These are phyloP conservation scores for Ambrosia hybrid DNA, from an alignment of 140 eudicot species.

Conservation along the genomic window DNA sequence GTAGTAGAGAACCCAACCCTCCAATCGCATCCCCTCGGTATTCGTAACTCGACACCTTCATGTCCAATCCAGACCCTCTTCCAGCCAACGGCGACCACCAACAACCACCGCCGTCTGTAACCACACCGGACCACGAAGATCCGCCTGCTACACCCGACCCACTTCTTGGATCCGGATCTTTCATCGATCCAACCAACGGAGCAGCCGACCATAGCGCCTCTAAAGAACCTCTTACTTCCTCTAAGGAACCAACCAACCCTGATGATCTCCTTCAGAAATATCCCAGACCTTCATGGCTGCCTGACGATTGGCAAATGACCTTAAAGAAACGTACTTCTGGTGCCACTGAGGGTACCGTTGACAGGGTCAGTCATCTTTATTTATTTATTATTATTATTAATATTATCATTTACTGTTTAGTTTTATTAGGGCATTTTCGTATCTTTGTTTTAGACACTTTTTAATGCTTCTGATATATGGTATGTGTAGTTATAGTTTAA, in stretches of 20 bases:
- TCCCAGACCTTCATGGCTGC: slow-evolving; percentile 34
- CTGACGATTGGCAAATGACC: slow-evolving; percentile 27
- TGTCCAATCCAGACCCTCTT: too few species aligned
- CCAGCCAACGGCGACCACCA: too few species aligned
- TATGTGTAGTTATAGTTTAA: background rate
- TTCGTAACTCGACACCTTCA: too few species aligned
- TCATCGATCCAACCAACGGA: slow-evolving; percentile 38
- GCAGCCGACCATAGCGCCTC: background rate
- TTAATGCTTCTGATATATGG: background rate
- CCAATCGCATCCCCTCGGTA: too few species aligned
- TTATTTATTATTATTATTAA: too few species aligned
- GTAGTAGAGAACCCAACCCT: too few species aligned
- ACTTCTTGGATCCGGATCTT: slow-evolving; percentile 41
- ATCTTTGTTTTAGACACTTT: background rate
- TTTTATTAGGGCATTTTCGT: background rate
- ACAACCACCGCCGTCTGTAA: too few species aligned
- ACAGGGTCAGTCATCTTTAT: slow-evolving; percentile 30
- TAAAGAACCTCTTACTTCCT: background rate
- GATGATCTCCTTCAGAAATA: slow-evolving; percentile 9
- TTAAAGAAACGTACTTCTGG: slow-evolving; percentile 36
- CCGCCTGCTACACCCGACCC: slow-evolving; percentile 32
- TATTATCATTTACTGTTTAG: too few species aligned
- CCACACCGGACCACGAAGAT: too few species aligned
- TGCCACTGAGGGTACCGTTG: slow-evolving; percentile 39
- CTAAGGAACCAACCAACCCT: background rate